A percentile compares a stretch with the other conserved stretches of the same genome.
Conservation (phyloP, 352 stramenopile genomes). For the Thalassiosira exigua region DNA sequence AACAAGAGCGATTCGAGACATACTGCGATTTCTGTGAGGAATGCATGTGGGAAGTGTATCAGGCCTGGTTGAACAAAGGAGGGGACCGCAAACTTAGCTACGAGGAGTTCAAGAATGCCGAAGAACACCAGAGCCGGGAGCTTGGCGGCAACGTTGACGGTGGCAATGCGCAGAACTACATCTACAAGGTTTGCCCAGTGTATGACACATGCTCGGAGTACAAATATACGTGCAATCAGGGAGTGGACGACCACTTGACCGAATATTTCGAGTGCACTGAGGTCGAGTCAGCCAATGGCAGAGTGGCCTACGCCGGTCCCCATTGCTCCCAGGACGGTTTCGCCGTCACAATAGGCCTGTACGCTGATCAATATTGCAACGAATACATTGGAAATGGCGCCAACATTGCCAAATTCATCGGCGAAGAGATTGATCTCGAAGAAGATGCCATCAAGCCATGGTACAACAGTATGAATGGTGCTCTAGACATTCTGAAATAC, state of each 20-base stretch:
- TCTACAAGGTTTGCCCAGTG: constrained; percentile 23
- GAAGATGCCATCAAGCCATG: constrained; percentile 6
- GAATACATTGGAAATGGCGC: constrained; percentile 65
- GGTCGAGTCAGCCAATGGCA: constrained; percentile 60
- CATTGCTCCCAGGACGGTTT: constrained; percentile 71
- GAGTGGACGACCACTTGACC: constrained; percentile 43
- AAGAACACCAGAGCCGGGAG: constrained; percentile 2
- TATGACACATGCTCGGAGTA: constrained; percentile 66
- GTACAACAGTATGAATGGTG: constrained; percentile 3
- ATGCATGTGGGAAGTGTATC: constrained; percentile 59
- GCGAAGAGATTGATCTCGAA: constrained; percentile 40
- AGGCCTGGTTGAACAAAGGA: constrained; percentile 38
- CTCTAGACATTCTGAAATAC: neutral
- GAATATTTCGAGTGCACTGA: constrained; percentile 71
- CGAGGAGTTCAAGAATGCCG: constrained; percentile 19
- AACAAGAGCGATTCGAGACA: constrained; percentile 31
- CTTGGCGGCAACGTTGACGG: neutral
- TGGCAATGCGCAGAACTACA: neutral
- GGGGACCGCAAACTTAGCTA: constrained; percentile 1
- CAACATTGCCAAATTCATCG: constrained; percentile 62
- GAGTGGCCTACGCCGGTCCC: constrained; percentile 70
- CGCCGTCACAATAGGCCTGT: constrained; percentile 75
- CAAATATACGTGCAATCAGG: constrained; percentile 56
- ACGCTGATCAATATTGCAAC: constrained; percentile 75
- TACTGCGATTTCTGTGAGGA: constrained; percentile 72